Evolutionary conservation across 208 protist species (phyloP).

Genomic region (Leishmania arabica): DNA sequence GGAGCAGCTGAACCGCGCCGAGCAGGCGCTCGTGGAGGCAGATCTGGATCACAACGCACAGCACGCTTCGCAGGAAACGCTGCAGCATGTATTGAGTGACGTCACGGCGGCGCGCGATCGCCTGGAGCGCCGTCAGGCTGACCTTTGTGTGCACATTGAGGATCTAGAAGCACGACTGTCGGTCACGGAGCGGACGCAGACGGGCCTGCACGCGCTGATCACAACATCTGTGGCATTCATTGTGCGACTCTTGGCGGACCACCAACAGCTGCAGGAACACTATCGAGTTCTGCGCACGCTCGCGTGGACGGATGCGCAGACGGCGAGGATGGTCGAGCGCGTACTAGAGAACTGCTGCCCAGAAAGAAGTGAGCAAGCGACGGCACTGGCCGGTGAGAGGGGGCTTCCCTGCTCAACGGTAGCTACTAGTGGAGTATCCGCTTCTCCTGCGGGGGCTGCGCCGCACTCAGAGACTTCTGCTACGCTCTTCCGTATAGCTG

Average conservation of each 20-base stretch:
- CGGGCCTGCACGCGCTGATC: conserved; percentile 14
- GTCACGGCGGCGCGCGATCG: not conserved
- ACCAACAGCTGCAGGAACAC: conserved; percentile 13
- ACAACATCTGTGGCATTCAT: not conserved
- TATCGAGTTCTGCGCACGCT: not conserved
- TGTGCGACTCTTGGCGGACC: not conserved
- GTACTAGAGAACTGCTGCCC: not conserved
- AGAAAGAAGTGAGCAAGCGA: not conserved
- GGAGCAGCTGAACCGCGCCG: not conserved
- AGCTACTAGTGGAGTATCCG: not conserved
- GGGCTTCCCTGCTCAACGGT: not conserved
- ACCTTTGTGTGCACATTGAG: conserved; percentile 24
- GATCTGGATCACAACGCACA: conserved; percentile 10
- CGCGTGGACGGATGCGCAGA: not conserved
- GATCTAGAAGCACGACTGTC: conserved; percentile 18
- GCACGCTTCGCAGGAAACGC: not conserved
- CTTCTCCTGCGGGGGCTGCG: not conserved
- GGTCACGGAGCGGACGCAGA: conserved; percentile 5
- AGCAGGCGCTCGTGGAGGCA: conserved; percentile 13
- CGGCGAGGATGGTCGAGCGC: not conserved
- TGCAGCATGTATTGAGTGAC: conserved; percentile 7
- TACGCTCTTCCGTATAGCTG: not conserved
- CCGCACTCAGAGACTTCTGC: not conserved
- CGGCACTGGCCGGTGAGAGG: not conserved
- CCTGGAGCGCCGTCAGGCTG: conserved; percentile 12